Conservation (phyloP, 2,329 filamentous ascomycete species). For the Paracorniculantispora psalliotae region DNA sequence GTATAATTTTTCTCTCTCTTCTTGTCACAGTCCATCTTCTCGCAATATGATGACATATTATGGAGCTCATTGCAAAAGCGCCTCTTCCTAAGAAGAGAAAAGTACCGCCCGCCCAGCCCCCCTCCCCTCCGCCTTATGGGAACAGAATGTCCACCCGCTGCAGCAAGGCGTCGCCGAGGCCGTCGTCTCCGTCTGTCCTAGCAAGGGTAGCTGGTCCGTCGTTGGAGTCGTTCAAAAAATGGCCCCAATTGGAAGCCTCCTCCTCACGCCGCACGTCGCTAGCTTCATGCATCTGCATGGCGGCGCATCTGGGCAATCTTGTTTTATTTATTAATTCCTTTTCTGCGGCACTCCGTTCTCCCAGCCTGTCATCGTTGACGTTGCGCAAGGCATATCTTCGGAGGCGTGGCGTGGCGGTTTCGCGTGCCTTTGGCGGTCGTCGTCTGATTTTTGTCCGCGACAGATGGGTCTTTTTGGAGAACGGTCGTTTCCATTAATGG, state of each 20-base stretch:
- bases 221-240: neutral
- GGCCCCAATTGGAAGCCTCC: neutral
- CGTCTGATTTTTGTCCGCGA: neutral
- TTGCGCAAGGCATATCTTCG: neutral
- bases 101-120: neutral
- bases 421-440: slow-evolving; percentile 9
- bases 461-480: neutral
- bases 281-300: slow-evolving; percentile 1
- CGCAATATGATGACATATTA: slow-evolving; percentile 10
- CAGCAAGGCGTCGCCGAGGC: slow-evolving; percentile 1
- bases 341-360: neutral
- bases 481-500: neutral
- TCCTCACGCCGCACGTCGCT: neutral
- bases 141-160: neutral
- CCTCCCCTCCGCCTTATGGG: slow-evolving; percentile 8
- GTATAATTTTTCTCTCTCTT: neutral
- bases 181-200: neutral
- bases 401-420: slow-evolving; percentile 9
- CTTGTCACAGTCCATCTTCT: neutral
- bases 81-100: neutral
- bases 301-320: slow-evolving; percentile 3
- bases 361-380: neutral
- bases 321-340: too few relatives aligned
- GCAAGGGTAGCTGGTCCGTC: neutral
- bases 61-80: neutral